phyloP scores from a whole-genome alignment of 345 rosid species.

The Punica granatum region DNA sequence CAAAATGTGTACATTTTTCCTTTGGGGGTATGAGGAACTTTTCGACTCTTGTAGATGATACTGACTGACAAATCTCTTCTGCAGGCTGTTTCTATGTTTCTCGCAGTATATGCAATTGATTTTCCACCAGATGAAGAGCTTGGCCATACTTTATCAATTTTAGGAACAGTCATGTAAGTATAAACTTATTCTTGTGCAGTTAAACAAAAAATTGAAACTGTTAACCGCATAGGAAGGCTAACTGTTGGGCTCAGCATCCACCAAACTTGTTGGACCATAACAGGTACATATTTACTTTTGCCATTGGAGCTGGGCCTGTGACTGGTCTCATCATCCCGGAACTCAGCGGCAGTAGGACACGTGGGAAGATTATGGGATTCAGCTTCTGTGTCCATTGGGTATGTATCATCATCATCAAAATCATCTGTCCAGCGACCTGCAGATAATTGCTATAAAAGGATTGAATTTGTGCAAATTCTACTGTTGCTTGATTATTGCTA shows the following conservation, averaged over 20 bases:
- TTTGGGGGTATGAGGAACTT: not conserved
- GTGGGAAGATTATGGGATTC: constrained; percentile 71
- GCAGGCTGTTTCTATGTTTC: constrained; percentile 74
- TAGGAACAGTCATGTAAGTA: constrained; percentile 67
- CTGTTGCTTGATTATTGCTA: not conserved
- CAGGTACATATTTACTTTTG: constrained; percentile 65
- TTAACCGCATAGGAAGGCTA: not conserved
- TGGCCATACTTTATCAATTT: constrained; percentile 52
- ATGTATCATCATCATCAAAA: constrained; percentile 1
- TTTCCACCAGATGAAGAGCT: constrained; percentile 55
- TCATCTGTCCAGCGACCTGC: too few species aligned
- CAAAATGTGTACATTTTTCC: not conserved
- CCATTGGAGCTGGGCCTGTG: constrained; percentile 74
- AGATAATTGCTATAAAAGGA: not conserved
- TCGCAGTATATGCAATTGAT: constrained; percentile 40
- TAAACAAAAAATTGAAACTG: not conserved
- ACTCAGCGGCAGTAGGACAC: constrained; percentile 57
- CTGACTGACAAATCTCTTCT: constrained; percentile 8
- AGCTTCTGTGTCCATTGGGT: constrained; percentile 84
- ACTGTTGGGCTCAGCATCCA: not conserved
- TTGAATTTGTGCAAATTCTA: not conserved
- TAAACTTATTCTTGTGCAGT: not conserved
- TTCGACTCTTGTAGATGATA: not conserved
- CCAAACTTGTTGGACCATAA: not conserved
- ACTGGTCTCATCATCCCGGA: constrained; percentile 73